Base-by-base conservation (phyloP, 2,329 filamentous ascomycete genomes). In the Orbilia blumenaviensis region DNA sequence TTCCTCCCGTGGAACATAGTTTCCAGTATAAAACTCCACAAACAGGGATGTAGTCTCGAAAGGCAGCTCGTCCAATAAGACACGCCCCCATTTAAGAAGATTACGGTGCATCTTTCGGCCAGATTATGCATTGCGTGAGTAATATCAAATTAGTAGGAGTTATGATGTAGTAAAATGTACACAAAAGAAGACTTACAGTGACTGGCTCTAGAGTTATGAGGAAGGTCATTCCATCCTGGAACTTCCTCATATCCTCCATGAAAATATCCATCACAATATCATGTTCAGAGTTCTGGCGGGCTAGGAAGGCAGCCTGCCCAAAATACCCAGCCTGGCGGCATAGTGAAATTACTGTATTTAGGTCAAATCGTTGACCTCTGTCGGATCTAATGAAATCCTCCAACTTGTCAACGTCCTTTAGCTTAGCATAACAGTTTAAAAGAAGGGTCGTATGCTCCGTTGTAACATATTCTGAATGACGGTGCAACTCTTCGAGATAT, bases 271-370 rank as follows among this genome's bases (percentile, higher is more conserved):
- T 92, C 0, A 99, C 95, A 74, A 98, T 85, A 71, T 97, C 93
- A 78, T 93, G 92, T 82, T 99, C 95, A 4, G 92, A 91, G 81
- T 99, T 94, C 82, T 97, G 94, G 72, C 93, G 92, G 5, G 96
- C 95, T 38, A 99, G 87, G 80, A 96, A 99, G 2, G 94, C 95
- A 12, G 95, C 95, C 84, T 99, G 96, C 74, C 98, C 94, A 80
- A 91, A 96, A 83, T 99, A 99, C 0, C 95, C 94, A 9, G 94
- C 95, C 84, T 99, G 95, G 27, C 96, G 89, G 81, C 95, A 99
- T 93, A 99, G 97, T 1, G 91, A 89, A 78, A 99, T 99, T 12
- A 95, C 95, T 0, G 95, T 99, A 79, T 99, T 95, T 1, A 98
- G 86, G 82, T 99, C 95, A 81, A 99, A 99, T 81, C 96, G 97